These are phyloP conservation scores for Aspergillus quadricinctus DNA, from an alignment of 2,329 filamentous ascomycete species.

Conservation along the genomic window DNA sequence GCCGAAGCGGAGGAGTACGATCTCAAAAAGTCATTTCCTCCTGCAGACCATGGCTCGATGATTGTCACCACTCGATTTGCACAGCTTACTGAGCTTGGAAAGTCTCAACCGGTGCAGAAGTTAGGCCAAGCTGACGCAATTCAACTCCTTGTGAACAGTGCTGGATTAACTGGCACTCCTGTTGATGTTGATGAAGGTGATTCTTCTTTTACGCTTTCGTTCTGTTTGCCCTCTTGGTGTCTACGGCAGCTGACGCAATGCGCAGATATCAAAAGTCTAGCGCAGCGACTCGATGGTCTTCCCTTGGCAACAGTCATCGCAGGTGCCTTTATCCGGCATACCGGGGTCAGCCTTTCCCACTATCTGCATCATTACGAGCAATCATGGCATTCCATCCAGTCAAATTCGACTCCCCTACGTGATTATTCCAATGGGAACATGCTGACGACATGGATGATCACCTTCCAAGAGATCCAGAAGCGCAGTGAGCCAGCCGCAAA, in stretches of 20 bases:
- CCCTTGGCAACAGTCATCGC: slow-evolving; percentile 47
- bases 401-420: slow-evolving; percentile 10
- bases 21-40: slow-evolving; percentile 26
- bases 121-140: slow-evolving; percentile 6
- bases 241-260: too few relatives aligned
- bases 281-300: slow-evolving; percentile 39
- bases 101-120: slow-evolving; percentile 32
- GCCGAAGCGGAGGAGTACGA: slow-evolving; percentile 20
- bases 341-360: slow-evolving; percentile 31
- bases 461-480: slow-evolving; percentile 34
- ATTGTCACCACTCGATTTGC: slow-evolving; percentile 39
- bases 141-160: slow-evolving; percentile 6
- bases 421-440: slow-evolving; percentile 25
- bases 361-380: slow-evolving; percentile 41
- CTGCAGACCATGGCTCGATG: slow-evolving; percentile 38
- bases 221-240: too few relatives aligned
- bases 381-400: slow-evolving; percentile 31
- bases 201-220: too few relatives aligned
- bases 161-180: too few relatives aligned
- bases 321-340: slow-evolving; percentile 41
- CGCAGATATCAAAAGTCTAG: slow-evolving; percentile 27
- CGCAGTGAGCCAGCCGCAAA: slow-evolving; percentile 26
- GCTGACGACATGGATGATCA: slow-evolving; percentile 34
- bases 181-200: too few relatives aligned
- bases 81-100: slow-evolving; percentile 30